Evolutionary conservation across 192 early-diverging fungal genomes (phyloP).

Genomic region (Rhizophagus sp.): DNA sequence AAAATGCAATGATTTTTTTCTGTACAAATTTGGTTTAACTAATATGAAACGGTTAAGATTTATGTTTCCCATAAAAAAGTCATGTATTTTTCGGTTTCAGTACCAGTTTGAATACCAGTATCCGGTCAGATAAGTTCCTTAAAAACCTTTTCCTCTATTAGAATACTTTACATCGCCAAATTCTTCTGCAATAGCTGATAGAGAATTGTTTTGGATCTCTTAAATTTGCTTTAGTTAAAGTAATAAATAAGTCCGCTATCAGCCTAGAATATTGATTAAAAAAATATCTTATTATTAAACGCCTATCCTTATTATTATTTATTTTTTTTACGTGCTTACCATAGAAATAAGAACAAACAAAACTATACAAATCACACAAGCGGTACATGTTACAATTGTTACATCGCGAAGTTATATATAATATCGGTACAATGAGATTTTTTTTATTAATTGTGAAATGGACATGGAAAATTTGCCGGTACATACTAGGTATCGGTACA

Average conservation of each 20-base stretch:
- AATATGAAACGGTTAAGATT: not conserved
- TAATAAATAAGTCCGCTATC: not conserved
- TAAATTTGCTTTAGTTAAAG: not conserved
- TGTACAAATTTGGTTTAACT: not conserved
- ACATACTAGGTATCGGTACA: too few relatives aligned
- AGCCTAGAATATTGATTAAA: not conserved
- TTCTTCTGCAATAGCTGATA: constrained; percentile 8
- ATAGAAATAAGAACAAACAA: constrained; percentile 4
- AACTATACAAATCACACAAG: not conserved
- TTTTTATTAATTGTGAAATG: too few relatives aligned
- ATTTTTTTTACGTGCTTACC: not conserved
- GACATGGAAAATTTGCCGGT: too few relatives aligned
- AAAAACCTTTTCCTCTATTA: constrained; percentile 15
- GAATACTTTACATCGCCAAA: not conserved
- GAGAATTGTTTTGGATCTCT: not conserved
- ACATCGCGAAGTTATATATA: too few relatives aligned
- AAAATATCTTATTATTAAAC: not conserved
- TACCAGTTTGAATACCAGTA: not conserved
- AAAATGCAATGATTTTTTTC: too few relatives aligned
- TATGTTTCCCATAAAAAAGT: not conserved
- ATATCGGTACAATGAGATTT: too few relatives aligned
- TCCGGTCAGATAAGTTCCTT: not conserved
- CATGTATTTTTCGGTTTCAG: constrained; percentile 1
- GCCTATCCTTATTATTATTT: too few relatives aligned
- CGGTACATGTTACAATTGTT: too few relatives aligned